Evolutionary conservation across 345 rosid genomes (phyloP), one percentile per base, ranked within the genome.

Genomic region (Mallotus nudiflorus): DNA sequence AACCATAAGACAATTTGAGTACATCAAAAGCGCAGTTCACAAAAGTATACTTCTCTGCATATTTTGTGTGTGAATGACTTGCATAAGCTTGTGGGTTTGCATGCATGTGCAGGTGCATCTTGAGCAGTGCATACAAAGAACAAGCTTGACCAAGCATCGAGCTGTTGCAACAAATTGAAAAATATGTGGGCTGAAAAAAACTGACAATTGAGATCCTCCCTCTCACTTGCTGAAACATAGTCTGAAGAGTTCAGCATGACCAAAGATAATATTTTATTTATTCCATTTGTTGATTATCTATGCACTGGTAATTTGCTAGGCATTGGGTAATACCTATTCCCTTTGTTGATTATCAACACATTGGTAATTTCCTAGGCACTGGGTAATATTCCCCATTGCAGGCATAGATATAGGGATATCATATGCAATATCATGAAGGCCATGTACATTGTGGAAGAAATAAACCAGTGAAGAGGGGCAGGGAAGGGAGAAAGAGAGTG

Each of bases 11-110:
- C 51, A 62, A 13, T 44, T 22, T 19, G 16, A 50, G 56, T 44
- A 59, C 22, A 61, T 53, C 59, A 72, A 69, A 64, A n/a, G n/a
- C 50, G 31, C 35, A 59, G 55, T 61, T 67, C 20, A 54, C 9
- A 19, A 16, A 19, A 45, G 33, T 40, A 2, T 18, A 9, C 15
- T 29, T 65, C 54, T 12, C 18, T 16, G 37, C 10, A 49, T 4
- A 20, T 37, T 40, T 54, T 10, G 35, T 55, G 22, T 20, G 40
- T 46, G 9, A 22, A 20, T 29, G 58, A 10, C 18, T 13, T 6
- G 51, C 4, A 39, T 15, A 19, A 40, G 24, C 31, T 51, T 22
- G 24, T 37, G 29, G 4, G 27, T 24, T 46, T n/a, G 7, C 74
- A 27, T 37, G 49, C 39, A 35, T 59, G 39, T 33, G 2, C 14